Percentiles rank a stretch among this genome's conserved stretches.
Evolutionary conservation across 2,329 filamentous ascomycete species (phyloP).

Genomic region (Colletotrichum godetiae): DNA sequence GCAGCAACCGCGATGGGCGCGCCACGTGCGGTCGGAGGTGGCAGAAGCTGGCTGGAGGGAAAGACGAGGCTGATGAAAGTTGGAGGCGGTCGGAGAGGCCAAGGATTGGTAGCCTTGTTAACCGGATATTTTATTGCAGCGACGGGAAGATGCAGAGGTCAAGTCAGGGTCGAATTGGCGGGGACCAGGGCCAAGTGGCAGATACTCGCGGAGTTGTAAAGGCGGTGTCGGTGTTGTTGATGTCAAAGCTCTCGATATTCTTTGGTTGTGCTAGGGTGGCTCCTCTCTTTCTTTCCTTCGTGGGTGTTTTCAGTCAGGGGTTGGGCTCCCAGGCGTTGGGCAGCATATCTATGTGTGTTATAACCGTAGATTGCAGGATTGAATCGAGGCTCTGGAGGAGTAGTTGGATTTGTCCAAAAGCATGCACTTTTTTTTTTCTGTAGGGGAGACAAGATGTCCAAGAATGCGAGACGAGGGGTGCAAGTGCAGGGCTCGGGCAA

Average conservation of each 20-base stretch:
- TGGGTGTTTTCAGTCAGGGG: slow-evolving; percentile 12
- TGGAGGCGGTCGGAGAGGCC: not conserved
- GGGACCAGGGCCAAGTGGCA: slow-evolving; percentile 15
- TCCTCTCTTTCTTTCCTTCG: not conserved
- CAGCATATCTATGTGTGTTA: slow-evolving; percentile 3
- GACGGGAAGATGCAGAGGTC: slow-evolving; percentile 5
- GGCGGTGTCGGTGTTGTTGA: slow-evolving; percentile 29
- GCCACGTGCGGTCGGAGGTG: slow-evolving; percentile 5
- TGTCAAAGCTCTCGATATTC: not conserved
- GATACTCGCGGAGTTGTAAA: slow-evolving; percentile 8
- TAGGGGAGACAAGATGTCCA: not conserved
- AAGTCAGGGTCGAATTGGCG: not conserved
- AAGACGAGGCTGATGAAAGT: slow-evolving; percentile 25
- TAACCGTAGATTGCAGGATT: not conserved
- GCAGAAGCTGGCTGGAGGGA: not conserved
- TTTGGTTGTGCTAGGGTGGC: not conserved
- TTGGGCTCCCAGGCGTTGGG: slow-evolving; percentile 22
- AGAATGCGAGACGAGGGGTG: not conserved
- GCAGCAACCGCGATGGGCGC: slow-evolving; percentile 29
- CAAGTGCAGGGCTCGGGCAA: slow-evolving; percentile 7
- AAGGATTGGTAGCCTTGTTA: slow-evolving; percentile 23
- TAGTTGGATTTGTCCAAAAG: not conserved
- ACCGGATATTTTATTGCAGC: slow-evolving; percentile 19
- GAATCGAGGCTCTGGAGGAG: not conserved
- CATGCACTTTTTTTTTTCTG: not conserved